Base-by-base conservation (phyloP, 1,284 basidiomycete genomes). In the Leccinum insigne region DNA sequence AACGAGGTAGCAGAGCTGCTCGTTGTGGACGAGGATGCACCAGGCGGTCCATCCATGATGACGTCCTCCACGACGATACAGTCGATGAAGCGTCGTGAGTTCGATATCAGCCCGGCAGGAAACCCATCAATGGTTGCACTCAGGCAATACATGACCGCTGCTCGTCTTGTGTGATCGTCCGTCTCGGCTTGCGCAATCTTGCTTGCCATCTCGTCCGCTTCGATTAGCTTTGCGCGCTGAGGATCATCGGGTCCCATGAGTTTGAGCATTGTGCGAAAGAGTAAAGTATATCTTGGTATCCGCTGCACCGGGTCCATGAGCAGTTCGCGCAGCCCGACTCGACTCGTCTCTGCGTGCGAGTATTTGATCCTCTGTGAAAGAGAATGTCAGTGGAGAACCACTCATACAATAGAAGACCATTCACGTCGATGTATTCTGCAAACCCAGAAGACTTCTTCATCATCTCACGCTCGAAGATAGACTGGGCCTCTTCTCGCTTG, bases 261-360 rank as follows among this genome's bases (percentile, higher is more conserved):
- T 77, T 95, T 95, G 71, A 95, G 83, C 90, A 97, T 96, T 2
- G 85, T 90, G 69, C 95, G 91, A 78, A 98, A 94, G 68, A 99
- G 84, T 26, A 99, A 83, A 2, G 95, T 98, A 79, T 99, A 99
- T 64, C 97, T 85, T 1, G 98, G 96, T 69, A 99, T 95, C 32
- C 98, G 90, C 77, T 99, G 98, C n/a, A 99, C 94, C n/a, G 98
- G 98, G 74, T 99, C 98, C 88, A 99, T 98, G 54, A 99, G 83
- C 54, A 99, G 86, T 77, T 99, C 97, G 21, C 95, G 88, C 52
- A 99, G 83, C 13, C 97, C 96, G 60, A 96, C 87, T 66, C 92
- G 89, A 74, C 96, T 97, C 44, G 89, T 82, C 65, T 95, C 95
- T 13, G 90, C 85, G 3, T 89, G 89, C 68, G 93, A 89, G 74